Evolutionary conservation across 1,284 basidiomycete species (phyloP).

Genomic region (Acaromyces ingoldii): DNA sequence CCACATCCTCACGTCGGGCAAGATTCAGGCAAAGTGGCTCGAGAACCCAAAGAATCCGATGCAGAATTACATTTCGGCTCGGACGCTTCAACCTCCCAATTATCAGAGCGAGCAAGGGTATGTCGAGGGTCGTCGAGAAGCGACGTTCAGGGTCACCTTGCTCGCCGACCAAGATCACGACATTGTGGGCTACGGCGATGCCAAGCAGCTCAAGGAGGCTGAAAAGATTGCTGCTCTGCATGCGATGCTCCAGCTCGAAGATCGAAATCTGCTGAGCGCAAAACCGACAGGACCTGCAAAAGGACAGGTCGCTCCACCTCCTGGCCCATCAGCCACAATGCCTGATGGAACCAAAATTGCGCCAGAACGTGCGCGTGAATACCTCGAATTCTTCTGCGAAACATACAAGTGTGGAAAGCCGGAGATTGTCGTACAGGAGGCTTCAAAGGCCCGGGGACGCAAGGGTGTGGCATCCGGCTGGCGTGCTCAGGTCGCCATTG

Average conservation of each 20-base stretch:
- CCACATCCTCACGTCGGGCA: slow-evolving; percentile 22
- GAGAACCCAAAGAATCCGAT: slow-evolving; percentile 43
- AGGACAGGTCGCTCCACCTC: slow-evolving; percentile 13
- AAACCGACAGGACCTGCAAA: neutral
- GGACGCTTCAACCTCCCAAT: slow-evolving; percentile 23
- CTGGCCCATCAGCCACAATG: slow-evolving; percentile 13
- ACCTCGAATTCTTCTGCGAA: slow-evolving; percentile 92
- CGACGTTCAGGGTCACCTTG: slow-evolving; percentile 17
- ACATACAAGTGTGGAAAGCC: slow-evolving; percentile 69
- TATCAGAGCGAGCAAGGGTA: slow-evolving; percentile 29
- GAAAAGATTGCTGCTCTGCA: slow-evolving; percentile 51
- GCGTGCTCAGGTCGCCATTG: slow-evolving; percentile 78
- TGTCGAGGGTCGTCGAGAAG: slow-evolving; percentile 27
- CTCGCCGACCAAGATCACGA: slow-evolving; percentile 26
- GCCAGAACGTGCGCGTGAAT: slow-evolving; percentile 74
- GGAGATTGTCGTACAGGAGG: slow-evolving; percentile 57
- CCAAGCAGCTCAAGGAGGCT: slow-evolving; percentile 64
- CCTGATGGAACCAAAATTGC: slow-evolving; percentile 53
- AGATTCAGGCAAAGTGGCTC: slow-evolving; percentile 28
- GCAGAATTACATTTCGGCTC: slow-evolving; percentile 28
- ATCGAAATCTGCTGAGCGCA: slow-evolving; percentile 3
- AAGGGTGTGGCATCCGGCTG: slow-evolving; percentile 56
- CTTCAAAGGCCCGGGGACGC: neutral
- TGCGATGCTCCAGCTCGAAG: slow-evolving; percentile 45
- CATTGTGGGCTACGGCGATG: slow-evolving; percentile 61